Percentiles rank a stretch among this genome's conserved stretches.
Conservation (phyloP, 768 basidiomycete genomes). For the Lactarius quietus region DNA sequence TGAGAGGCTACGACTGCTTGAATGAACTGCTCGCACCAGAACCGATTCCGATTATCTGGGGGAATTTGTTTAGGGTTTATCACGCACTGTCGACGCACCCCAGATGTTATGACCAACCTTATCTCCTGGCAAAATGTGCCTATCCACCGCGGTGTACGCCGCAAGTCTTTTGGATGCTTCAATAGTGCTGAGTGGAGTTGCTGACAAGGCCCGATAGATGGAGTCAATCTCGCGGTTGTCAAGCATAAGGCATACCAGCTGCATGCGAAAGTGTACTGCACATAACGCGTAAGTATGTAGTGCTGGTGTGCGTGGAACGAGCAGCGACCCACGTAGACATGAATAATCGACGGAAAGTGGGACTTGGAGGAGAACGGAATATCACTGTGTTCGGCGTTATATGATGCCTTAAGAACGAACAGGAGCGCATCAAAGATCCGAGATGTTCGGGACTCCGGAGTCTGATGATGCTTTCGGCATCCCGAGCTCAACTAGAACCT, state of each 20-base stretch:
- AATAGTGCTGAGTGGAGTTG: slow-evolving; percentile 42
- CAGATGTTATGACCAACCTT: slow-evolving; percentile 48
- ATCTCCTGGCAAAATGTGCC: slow-evolving; percentile 78
- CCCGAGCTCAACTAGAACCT: background rate
- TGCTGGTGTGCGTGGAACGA: background rate
- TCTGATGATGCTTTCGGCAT: slow-evolving; percentile 1
- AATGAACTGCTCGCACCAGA: slow-evolving; percentile 49
- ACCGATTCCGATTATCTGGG: slow-evolving; percentile 81
- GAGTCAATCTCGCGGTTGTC: background rate
- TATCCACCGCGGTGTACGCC: slow-evolving; percentile 92
- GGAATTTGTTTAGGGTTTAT: slow-evolving; percentile 1
- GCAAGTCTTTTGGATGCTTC: slow-evolving; percentile 88
- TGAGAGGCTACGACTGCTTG: background rate
- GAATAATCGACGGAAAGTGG: background rate
- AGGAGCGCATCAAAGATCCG: slow-evolving; percentile 13
- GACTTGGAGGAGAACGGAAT: background rate
- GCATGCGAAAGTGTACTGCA: background rate
- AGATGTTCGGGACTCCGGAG: slow-evolving; percentile 13
- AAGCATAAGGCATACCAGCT: slow-evolving; percentile 5
- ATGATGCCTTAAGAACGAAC: slow-evolving; percentile 11
- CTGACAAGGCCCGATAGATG: slow-evolving; percentile 1
- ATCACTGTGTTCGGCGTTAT: background rate
- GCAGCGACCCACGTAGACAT: slow-evolving; percentile 16
- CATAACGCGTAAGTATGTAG: background rate
- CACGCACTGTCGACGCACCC: slow-evolving; percentile 2